These are phyloP conservation scores for Friedmanniomyces simplex DNA, from an alignment of 495 filamentous ascomycete species.

Conservation along the genomic window DNA sequence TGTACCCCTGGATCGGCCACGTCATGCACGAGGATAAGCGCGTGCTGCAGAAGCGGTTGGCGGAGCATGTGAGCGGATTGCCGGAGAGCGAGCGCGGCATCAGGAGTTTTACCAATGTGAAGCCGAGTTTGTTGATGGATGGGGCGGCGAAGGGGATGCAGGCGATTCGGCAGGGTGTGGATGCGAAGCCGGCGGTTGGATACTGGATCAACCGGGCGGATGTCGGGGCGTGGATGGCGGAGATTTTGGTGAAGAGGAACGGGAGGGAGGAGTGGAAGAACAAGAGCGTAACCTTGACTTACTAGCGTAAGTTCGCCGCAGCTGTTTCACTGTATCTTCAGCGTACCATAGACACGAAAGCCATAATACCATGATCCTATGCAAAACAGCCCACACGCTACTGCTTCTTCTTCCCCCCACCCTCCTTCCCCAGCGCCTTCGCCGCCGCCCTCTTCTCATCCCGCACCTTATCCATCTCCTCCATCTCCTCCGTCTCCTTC, in stretches of 20 bases:
- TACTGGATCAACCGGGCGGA: slow-evolving; percentile 25
- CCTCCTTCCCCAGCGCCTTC: slow-evolving; percentile 42
- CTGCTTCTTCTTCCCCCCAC: slow-evolving; percentile 31
- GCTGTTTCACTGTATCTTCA: not conserved
- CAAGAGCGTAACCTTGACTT: slow-evolving; percentile 1
- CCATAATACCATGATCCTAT: not conserved
- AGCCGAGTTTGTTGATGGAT: slow-evolving; percentile 20
- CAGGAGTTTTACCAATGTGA: slow-evolving; percentile 3
- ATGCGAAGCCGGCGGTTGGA: slow-evolving; percentile 24
- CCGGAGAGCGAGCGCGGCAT: slow-evolving; percentile 27
- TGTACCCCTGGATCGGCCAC: slow-evolving; percentile 43
- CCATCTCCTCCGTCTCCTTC: slow-evolving; percentile 76
- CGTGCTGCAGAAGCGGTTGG: slow-evolving; percentile 42
- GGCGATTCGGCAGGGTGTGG: slow-evolving; percentile 20
- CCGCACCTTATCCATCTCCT: slow-evolving; percentile 38
- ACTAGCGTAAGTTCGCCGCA: not conserved
- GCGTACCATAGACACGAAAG: not conserved
- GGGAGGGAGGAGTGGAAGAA: slow-evolving; percentile 1
- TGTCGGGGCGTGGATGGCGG: slow-evolving; percentile 29
- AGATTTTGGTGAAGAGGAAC: slow-evolving; percentile 19
- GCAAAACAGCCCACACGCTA: not conserved
- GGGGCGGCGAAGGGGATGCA: slow-evolving; percentile 18
- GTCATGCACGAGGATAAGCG: slow-evolving; percentile 50
- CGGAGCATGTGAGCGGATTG: slow-evolving; percentile 31
- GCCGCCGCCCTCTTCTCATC: slow-evolving; percentile 26